Percentiles rank a stretch among this genome's conserved stretches.
Conservation (phyloP, 768 basidiomycete species). For the Russula compacta region DNA sequence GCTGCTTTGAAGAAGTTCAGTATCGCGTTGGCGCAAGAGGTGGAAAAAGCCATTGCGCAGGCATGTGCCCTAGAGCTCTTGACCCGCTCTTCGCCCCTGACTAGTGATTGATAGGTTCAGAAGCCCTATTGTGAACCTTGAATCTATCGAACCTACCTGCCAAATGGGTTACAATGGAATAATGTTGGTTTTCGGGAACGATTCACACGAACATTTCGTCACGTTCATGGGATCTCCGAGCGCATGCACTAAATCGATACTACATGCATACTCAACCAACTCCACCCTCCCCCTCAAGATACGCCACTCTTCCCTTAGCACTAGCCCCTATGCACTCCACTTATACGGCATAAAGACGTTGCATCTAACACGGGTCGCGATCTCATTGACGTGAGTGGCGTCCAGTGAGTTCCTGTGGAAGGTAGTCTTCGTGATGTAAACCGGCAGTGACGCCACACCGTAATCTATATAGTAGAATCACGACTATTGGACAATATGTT, state of each 20-base stretch:
- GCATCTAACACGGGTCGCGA: background rate
- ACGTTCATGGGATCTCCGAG: background rate
- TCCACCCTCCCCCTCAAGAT: background rate
- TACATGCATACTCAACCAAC: background rate
- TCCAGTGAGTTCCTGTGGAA: background rate
- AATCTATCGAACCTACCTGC: background rate
- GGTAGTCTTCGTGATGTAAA: background rate
- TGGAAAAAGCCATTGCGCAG: constrained; percentile 15
- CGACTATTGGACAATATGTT: no score
- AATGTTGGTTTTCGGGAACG: background rate
- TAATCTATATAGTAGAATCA: background rate
- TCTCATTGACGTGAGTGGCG: background rate
- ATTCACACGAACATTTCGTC: background rate
- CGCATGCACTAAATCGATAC: background rate
- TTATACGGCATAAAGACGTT: background rate
- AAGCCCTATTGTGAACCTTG: constrained; percentile 14
- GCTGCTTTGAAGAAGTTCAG: constrained; percentile 12
- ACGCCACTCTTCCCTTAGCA: background rate
- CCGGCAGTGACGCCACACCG: background rate
- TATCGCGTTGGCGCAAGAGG: constrained; percentile 9
- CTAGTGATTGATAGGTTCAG: constrained; percentile 1
- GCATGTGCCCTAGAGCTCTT: background rate
- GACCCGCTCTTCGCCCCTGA: background rate
- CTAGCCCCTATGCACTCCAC: background rate
- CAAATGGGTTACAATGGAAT: background rate